These are phyloP conservation scores for Chaetomiaceae sp. DNA, from an alignment of 2,329 filamentous ascomycete genomes.

Conservation along the genomic window DNA sequence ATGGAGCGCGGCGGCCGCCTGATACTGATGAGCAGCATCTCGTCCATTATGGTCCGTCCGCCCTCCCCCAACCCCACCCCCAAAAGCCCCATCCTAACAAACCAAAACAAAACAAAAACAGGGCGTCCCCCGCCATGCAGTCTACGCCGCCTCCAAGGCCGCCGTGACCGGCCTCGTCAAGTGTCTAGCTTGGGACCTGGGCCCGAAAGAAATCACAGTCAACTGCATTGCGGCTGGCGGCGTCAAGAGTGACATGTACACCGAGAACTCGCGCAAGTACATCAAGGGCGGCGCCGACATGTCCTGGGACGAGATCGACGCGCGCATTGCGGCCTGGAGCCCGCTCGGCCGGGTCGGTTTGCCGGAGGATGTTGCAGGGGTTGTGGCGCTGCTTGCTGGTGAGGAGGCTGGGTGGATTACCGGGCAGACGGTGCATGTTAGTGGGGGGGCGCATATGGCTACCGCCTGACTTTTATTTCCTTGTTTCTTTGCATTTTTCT, in stretches of 20 bases:
- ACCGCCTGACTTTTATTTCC: too few relatives aligned
- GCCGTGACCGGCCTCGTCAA: constrained; percentile 3
- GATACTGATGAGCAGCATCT: constrained; percentile 5
- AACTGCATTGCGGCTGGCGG: constrained; percentile 5
- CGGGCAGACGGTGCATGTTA: constrained; percentile 8
- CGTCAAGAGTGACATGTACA: constrained; percentile 6
- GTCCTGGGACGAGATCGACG: neutral
- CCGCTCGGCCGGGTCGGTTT: constrained; percentile 1
- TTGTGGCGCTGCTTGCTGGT: constrained; percentile 1
- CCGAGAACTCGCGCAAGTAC: neutral
- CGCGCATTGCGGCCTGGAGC: neutral
- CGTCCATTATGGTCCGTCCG: constrained; percentile 1
- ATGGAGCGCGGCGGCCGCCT: constrained; percentile 1
- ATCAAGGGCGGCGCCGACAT: neutral
- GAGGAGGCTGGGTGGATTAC: constrained; percentile 6
- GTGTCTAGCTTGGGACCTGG: constrained; percentile 6
- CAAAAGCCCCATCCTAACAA: too few relatives aligned
- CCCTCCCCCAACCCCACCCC: neutral
- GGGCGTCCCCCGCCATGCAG: constrained; percentile 3
- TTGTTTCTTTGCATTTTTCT: too few relatives aligned
- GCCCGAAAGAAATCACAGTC: neutral
- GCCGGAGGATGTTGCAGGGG: constrained; percentile 4
- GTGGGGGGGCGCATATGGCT: constrained; percentile 8
- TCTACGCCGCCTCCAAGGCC: constrained; percentile 11
- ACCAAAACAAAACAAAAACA: neutral